Evolutionary conservation across 2,329 filamentous ascomycete species (phyloP), one percentile per base, ranked within the genome.

Genomic region (Diaporthe citri): DNA sequence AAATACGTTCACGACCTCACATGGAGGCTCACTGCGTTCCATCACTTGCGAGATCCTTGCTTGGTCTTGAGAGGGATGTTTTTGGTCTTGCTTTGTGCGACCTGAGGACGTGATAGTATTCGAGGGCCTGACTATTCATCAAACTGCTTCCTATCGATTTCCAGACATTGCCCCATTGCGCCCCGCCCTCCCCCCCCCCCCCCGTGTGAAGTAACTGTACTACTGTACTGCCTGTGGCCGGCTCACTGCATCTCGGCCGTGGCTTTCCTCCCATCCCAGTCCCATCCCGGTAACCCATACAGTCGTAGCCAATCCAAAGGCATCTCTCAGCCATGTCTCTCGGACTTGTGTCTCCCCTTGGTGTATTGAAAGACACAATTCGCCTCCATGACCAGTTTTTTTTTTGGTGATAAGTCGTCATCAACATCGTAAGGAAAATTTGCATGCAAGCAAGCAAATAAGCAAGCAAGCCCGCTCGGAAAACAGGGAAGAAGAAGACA

Each of bases 321-420:
- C 71, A 20, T 64, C 22, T 64, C 48, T 36, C 57, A 56, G 56
- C 51, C 57, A 55, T 64, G 64, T 74, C 66, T 62, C 67, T 70
- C 72, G 67, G 72, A 76, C 60, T 72, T 69, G 75, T 74, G 71
- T 73, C 75, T 57, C 48, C 34, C 72, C 51, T 59, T 56, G 51
- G 36, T 74, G 52, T 76, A 75, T 60, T 48, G 34, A 60, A 69
- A 74, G 52, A 70, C 64, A 60, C n/a, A 69, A 59, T 43, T 70
- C 64, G 41, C 67, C 75, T 69, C 28, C 67, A 73, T 55, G 46
- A 51, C 41, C 28, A 25, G 55, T 12, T 46, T 52, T 56, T 67
- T 71, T 72, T 74, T 43, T 72, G 67, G 66, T 62, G 71, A 20
- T 74, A 56, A 67, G 64, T 74, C 59, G 41, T 76, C 72, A 71